These are phyloP conservation scores for Eurotiales sp. DNA, from an alignment of 2,329 filamentous ascomycete species.

Conservation along the genomic window DNA sequence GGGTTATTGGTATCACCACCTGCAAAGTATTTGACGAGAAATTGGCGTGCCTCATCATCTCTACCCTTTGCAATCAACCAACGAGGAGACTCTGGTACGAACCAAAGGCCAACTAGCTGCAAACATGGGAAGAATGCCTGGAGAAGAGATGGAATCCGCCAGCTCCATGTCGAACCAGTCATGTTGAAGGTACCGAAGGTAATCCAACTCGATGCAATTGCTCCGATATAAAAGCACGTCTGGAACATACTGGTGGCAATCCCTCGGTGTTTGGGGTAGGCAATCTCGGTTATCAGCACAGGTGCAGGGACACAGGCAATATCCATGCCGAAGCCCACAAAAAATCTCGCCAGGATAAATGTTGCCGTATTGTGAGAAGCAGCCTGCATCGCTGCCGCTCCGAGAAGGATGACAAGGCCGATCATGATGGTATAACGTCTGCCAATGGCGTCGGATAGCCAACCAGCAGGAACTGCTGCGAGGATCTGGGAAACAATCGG, in stretches of 20 bases:
- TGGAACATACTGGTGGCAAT: slow-evolving; percentile 30
- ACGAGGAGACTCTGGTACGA: slow-evolving; percentile 51
- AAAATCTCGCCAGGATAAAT: slow-evolving; percentile 33
- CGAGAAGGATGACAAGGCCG: slow-evolving; percentile 26
- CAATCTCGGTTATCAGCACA: slow-evolving; percentile 41
- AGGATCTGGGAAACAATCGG: no score
- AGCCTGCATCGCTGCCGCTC: slow-evolving; percentile 25
- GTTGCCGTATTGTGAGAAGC: slow-evolving; percentile 21
- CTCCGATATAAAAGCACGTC: slow-evolving; percentile 27
- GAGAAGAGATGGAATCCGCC: slow-evolving; percentile 19
- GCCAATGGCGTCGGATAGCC: slow-evolving; percentile 22
- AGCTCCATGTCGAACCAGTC: slow-evolving; percentile 17
- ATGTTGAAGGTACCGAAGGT: slow-evolving; percentile 21
- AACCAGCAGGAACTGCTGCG: slow-evolving; percentile 44
- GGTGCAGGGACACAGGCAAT: slow-evolving; percentile 29
- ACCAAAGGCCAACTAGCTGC: slow-evolving; percentile 14
- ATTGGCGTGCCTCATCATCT: slow-evolving; percentile 54
- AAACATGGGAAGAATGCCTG: slow-evolving; percentile 14
- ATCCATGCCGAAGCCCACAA: slow-evolving; percentile 32
- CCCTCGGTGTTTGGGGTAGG: slow-evolving; percentile 36
- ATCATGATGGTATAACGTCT: slow-evolving; percentile 25
- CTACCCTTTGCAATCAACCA: slow-evolving; percentile 61
- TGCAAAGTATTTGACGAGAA: slow-evolving; percentile 59
- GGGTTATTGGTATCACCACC: slow-evolving; percentile 39
- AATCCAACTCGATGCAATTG: slow-evolving; percentile 22